These are phyloP conservation scores for Candida pseudofarinosa DNA, from an alignment of 805 yeast genomes.

Conservation along the genomic window DNA sequence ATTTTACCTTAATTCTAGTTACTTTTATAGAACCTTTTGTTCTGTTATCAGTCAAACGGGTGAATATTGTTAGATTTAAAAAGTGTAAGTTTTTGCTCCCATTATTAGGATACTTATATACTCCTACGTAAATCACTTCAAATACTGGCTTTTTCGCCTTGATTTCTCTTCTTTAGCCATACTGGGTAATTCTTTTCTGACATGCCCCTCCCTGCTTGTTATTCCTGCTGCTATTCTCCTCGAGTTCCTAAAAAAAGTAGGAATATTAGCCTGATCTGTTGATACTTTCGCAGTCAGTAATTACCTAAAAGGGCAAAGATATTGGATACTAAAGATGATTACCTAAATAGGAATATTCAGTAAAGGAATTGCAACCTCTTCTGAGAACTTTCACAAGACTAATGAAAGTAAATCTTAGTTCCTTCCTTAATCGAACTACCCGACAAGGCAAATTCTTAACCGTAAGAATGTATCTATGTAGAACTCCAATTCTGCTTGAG, in stretches of 20 bases:
- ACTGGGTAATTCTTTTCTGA: constrained; percentile 3
- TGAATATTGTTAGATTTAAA: too few species aligned
- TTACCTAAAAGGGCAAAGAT: constrained; percentile 19
- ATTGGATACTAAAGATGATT: constrained; percentile 10
- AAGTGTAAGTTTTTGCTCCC: background rate
- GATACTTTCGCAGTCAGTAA: constrained; percentile 7
- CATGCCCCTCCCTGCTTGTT: background rate
- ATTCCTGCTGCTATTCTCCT: background rate
- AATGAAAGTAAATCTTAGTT: background rate
- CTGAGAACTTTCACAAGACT: background rate
- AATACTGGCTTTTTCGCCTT: background rate
- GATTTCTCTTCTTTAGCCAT: constrained; percentile 3
- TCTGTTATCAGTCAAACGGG: too few species aligned
- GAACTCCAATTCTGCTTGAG: too few species aligned
- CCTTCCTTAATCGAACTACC: background rate
- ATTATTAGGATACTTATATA: background rate
- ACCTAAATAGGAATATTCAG: constrained; percentile 17
- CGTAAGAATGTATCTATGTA: too few species aligned
- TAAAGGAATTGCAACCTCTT: background rate
- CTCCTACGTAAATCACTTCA: background rate
- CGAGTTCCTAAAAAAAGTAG: constrained; percentile 1
- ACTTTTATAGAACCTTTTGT: constrained; percentile 2
- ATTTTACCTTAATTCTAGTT: constrained; percentile 3
- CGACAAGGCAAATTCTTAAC: constrained; percentile 1
- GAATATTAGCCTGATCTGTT: background rate